Percentiles rank a stretch among this genome's conserved stretches.
These are phyloP conservation scores for Fragaria ananassa DNA, from an alignment of 306 rosid species.

Conservation along the genomic window DNA sequence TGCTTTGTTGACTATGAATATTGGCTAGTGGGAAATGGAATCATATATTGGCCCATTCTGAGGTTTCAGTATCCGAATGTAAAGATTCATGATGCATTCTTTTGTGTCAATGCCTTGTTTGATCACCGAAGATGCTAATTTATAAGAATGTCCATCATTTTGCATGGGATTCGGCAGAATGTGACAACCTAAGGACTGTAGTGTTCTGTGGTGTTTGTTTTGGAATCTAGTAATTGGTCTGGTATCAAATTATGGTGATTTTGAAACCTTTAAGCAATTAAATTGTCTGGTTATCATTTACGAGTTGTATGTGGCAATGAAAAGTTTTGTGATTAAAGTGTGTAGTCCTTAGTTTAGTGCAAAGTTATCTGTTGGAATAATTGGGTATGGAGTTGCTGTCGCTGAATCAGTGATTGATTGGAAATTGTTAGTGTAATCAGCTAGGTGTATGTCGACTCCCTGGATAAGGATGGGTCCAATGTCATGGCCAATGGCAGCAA, in stretches of 20 bases:
- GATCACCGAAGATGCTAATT: not conserved
- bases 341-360: not conserved
- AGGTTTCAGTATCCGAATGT: not conserved
- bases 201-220: not conserved
- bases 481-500: not conserved
- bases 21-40: no score
- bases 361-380: not conserved
- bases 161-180: not conserved
- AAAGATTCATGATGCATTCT: no score
- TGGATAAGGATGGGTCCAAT: not conserved
- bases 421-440: not conserved
- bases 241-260: not conserved
- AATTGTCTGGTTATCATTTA: not conserved
- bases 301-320: not conserved
- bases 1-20: not conserved
- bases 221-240: not conserved
- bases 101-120: not conserved
- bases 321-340: not conserved
- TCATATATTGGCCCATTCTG: not conserved
- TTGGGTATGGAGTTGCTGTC: not conserved
- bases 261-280: not conserved
- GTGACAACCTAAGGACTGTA: not conserved
- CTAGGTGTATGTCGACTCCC: not conserved
- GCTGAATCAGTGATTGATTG: not conserved
- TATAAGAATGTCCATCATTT: not conserved